phyloP scores from a whole-genome alignment of 75 land plant species.

The Cryptomeria japonica region DNA sequence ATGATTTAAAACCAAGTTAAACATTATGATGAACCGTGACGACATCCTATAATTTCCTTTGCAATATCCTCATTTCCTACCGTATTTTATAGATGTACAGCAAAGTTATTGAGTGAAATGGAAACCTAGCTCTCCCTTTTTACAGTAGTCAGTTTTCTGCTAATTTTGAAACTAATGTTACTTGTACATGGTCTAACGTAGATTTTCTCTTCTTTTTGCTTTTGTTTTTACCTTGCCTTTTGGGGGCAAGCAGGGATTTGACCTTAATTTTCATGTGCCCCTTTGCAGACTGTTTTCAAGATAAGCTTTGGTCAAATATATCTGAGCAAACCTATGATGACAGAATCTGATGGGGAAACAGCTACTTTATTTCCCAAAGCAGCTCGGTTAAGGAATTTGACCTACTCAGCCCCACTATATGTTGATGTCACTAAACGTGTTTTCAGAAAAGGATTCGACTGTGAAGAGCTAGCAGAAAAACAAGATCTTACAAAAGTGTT shows the following conservation, averaged over 20 bases:
- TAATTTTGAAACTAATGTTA: background rate
- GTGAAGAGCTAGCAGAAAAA: constrained; percentile 87
- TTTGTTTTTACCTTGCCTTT: background rate
- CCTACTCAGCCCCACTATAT: constrained; percentile 94
- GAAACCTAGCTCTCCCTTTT: background rate
- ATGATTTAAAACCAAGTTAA: too few relatives aligned
- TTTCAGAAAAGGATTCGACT: constrained; percentile 85
- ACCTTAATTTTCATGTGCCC: background rate
- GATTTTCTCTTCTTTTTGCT: background rate
- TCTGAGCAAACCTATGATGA: constrained; percentile 99
- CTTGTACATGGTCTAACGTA: background rate
- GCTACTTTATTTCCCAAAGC: constrained; percentile 96
- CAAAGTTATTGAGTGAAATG: background rate
- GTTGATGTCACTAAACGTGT: constrained; percentile 88
- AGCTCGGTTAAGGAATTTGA: constrained; percentile 85
- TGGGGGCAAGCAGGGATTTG: background rate
- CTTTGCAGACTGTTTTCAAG: constrained; percentile 86
- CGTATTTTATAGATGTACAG: background rate
- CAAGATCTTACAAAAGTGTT: constrained; percentile 93
- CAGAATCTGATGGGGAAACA: constrained; percentile 98
- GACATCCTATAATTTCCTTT: background rate
- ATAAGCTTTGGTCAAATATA: constrained; percentile 98
- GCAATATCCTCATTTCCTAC: background rate
- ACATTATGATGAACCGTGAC: background rate
- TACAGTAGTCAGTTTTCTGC: background rate